Conservation (phyloP, 768 basidiomycete genomes). For the Amanita jacksonii region DNA sequence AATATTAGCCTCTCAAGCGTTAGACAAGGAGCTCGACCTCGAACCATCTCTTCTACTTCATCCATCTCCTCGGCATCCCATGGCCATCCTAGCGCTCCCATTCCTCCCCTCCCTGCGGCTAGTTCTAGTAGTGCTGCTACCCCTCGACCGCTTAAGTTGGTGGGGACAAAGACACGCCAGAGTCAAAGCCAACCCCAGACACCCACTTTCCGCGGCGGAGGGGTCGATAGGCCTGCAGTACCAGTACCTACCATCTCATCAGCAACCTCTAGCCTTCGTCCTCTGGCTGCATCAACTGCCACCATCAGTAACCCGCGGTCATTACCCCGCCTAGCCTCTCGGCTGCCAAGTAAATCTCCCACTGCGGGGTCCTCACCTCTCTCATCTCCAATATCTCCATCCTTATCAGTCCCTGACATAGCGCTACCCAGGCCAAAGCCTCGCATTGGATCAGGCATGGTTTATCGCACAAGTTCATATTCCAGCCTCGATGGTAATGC, state of each 20-base stretch:
- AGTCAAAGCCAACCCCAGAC: conserved; percentile 15
- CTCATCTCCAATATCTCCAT: conserved; percentile 4
- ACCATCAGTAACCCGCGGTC: neutral
- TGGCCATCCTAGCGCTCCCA: conserved; percentile 1
- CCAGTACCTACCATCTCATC: conserved; percentile 19
- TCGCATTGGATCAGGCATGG: conserved; percentile 63
- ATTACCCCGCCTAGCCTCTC: conserved; percentile 3
- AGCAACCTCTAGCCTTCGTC: neutral
- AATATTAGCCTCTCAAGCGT: conserved; percentile 9
- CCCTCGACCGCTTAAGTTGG: conserved; percentile 7
- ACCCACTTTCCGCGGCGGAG: conserved; percentile 16
- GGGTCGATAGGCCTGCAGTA: conserved; percentile 24
- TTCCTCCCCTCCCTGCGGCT: conserved; percentile 12
- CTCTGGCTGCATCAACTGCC: neutral
- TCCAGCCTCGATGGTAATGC: neutral
- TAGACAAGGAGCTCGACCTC: conserved; percentile 6
- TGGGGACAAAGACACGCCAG: conserved; percentile 8
- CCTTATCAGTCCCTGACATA: conserved; percentile 5
- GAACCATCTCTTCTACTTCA: conserved; percentile 7
- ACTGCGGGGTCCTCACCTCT: conserved; percentile 7
- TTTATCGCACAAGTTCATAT: conserved; percentile 37
- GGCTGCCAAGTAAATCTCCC: conserved; percentile 6
- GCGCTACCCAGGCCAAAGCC: conserved; percentile 33
- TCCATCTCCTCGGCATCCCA: conserved; percentile 1
- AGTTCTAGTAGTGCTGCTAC: neutral